Evolutionary conservation across 257 asterid species (phyloP).

Genomic region (Oldenlandia corymbosa): DNA sequence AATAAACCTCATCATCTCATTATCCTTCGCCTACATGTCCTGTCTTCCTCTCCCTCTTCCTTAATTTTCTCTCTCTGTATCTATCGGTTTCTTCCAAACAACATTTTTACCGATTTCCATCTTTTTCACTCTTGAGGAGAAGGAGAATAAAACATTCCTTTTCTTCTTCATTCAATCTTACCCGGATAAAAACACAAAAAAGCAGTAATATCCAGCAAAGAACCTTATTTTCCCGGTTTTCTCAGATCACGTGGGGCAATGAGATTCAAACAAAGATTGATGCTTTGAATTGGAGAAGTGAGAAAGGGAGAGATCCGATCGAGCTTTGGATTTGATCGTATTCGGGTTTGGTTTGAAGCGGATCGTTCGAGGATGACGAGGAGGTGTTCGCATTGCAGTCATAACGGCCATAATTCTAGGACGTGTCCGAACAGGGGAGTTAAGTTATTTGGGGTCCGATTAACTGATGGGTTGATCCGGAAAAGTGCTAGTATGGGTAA

Average conservation of each 20-base stretch:
- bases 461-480: constrained; percentile 96
- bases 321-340: neutral
- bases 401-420: constrained; percentile 95
- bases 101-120: neutral
- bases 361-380: constrained; percentile 53
- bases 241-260: constrained; percentile 11
- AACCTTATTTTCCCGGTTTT: neutral
- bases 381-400: constrained; percentile 98
- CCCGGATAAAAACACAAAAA: neutral
- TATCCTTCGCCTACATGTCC: constrained; percentile 3
- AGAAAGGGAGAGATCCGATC: constrained; percentile 10
- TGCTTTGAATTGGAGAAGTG: neutral
- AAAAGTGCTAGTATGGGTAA: constrained; percentile 99
- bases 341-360: neutral
- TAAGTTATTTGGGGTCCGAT: constrained; percentile 93
- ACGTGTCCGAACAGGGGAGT: constrained; percentile 99
- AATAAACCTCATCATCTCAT: constrained; percentile 22
- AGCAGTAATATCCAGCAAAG: neutral
- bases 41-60: neutral
- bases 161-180: constrained; percentile 8
- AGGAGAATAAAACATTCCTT: neutral
- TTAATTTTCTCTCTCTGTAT: constrained; percentile 10
- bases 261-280: neutral
- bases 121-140: constrained; percentile 1
- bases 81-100: neutral